These are phyloP conservation scores for Vitis rupestris DNA, from an alignment of 164 flowering plant genomes.

Conservation along the genomic window DNA sequence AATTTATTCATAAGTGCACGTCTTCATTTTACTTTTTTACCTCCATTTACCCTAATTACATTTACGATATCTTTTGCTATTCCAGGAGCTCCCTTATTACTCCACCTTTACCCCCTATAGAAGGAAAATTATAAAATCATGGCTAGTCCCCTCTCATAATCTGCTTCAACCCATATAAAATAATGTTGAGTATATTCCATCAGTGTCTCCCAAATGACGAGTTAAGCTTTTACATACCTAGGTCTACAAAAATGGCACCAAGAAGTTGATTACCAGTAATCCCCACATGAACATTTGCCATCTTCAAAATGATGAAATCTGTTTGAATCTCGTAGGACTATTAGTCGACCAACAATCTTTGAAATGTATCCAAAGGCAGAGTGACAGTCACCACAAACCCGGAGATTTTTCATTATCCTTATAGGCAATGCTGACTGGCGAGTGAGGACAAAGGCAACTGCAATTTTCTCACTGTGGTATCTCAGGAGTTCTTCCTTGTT, in stretches of 20 bases:
- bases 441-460: slow-evolving; percentile 78
- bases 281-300: slow-evolving; percentile 88
- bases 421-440: slow-evolving; percentile 60
- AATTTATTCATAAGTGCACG: too few species aligned
- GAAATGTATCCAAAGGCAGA: slow-evolving; percentile 71
- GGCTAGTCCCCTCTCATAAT: neutral
- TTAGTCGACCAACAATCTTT: slow-evolving; percentile 54
- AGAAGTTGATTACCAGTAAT: slow-evolving; percentile 53
- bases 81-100: too few species aligned
- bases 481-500: slow-evolving; percentile 78
- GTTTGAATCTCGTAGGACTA: slow-evolving; percentile 71
- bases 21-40: too few species aligned
- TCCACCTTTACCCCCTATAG: too few species aligned
- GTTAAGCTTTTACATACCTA: too few species aligned
- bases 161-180: neutral
- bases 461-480: slow-evolving; percentile 87
- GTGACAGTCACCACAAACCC: slow-evolving; percentile 91
- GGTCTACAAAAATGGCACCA: neutral
- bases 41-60: too few species aligned
- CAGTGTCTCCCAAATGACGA: neutral
- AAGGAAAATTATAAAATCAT: too few species aligned
- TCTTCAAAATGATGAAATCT: slow-evolving; percentile 84
- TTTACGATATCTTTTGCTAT: too few species aligned
- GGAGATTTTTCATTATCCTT: slow-evolving; percentile 86
- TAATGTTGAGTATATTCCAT: neutral